These are phyloP conservation scores for Fonsecaea multimorphosa DNA, from an alignment of 2,329 filamentous ascomycete species.

Conservation along the genomic window DNA sequence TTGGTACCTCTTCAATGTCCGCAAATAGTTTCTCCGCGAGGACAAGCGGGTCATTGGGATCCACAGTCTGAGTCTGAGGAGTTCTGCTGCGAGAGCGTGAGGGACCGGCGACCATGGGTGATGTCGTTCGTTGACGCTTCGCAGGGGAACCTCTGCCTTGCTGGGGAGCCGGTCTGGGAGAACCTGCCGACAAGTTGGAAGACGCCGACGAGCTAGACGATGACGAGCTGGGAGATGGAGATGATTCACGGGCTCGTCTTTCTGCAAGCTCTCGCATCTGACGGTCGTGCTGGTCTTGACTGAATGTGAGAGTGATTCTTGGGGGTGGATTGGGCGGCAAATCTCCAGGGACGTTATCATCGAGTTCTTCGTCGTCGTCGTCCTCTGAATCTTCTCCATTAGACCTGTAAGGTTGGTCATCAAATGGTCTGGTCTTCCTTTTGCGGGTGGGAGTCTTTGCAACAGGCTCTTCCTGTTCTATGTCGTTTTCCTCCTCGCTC, in stretches of 20 bases:
- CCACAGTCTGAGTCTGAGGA: background rate
- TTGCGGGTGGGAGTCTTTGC: background rate
- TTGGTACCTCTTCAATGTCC: conserved; percentile 8
- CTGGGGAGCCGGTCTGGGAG: background rate
- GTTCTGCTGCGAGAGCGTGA: background rate
- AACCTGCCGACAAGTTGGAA: background rate
- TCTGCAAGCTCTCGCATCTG: background rate
- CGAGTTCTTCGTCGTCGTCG: conserved; percentile 3
- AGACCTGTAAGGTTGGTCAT: background rate
- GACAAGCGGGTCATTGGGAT: background rate
- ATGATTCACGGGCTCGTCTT: background rate
- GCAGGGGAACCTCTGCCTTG: background rate
- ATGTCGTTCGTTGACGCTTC: background rate
- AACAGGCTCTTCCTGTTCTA: background rate
- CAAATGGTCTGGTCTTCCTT: background rate
- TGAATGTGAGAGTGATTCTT: background rate
- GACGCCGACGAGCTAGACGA: background rate
- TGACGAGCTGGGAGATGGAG: background rate
- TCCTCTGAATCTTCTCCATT: background rate
- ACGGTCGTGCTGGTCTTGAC: background rate
- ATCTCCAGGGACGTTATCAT: background rate
- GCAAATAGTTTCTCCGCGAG: background rate
- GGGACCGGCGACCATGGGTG: background rate
- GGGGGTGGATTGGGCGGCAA: background rate
- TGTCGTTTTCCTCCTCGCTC: background rate